These are phyloP conservation scores for Saturnispora sekii DNA, from an alignment of 805 yeast species.

Conservation along the genomic window DNA sequence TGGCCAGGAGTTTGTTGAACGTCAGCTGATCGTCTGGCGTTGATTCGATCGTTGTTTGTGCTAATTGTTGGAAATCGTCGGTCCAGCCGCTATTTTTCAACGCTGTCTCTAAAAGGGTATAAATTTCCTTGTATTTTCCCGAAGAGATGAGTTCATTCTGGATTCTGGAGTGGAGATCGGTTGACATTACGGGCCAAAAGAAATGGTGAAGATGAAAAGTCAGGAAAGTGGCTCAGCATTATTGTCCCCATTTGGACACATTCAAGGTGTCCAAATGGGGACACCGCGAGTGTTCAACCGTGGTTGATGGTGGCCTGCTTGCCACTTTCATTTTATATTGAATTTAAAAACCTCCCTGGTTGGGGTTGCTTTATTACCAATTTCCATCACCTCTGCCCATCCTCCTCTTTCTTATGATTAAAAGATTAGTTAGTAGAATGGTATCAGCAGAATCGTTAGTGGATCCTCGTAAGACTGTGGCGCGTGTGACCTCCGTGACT, in stretches of 20 bases:
- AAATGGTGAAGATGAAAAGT: too few species aligned
- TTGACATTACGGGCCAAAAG: slow-evolving; percentile 18
- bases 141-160: slow-evolving; percentile 62
- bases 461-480: slow-evolving; percentile 15
- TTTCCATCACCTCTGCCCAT: too few species aligned
- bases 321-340: too few species aligned
- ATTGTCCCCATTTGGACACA: background rate
- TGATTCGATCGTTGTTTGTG: slow-evolving; percentile 33
- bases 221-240: background rate
- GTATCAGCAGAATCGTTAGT: slow-evolving; percentile 12
- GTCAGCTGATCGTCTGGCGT: slow-evolving; percentile 24
- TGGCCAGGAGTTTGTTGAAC: slow-evolving; percentile 41
- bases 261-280: background rate
- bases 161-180: slow-evolving; percentile 40
- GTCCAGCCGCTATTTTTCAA: slow-evolving; percentile 80
- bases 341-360: too few species aligned
- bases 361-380: too few species aligned
- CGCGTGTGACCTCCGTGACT: slow-evolving; percentile 23
- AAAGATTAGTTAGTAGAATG: background rate
- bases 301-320: too few species aligned
- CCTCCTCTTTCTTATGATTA: too few species aligned
- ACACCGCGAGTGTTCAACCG: too few species aligned
- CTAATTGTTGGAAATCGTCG: slow-evolving; percentile 56
- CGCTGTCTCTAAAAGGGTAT: slow-evolving; percentile 49
- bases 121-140: slow-evolving; percentile 75